Conservation (phyloP, 139 green algal genomes). For the Picochlorum sp. region DNA sequence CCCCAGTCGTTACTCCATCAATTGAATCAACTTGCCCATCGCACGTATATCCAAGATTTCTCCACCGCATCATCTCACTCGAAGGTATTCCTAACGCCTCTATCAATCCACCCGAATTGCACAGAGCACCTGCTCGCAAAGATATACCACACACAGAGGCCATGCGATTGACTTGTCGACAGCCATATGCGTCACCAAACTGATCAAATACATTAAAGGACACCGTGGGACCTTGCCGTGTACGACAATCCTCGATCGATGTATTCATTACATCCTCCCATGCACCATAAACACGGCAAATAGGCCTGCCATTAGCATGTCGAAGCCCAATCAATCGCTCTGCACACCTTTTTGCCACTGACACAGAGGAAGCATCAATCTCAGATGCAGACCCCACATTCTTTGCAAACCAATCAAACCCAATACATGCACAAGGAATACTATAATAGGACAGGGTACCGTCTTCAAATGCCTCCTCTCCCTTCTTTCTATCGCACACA, state of each 20-base stretch:
- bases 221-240: slow-evolving; percentile 64
- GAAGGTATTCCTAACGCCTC: slow-evolving; percentile 37
- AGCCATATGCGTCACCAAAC: slow-evolving; percentile 64
- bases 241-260: background rate
- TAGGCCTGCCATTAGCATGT: slow-evolving; percentile 48
- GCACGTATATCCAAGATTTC: slow-evolving; percentile 66
- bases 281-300: slow-evolving; percentile 55
- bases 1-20: slow-evolving; percentile 52
- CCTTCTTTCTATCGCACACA: slow-evolving; percentile 34
- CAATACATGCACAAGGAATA: slow-evolving; percentile 39
- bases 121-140: slow-evolving; percentile 78
- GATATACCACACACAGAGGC: slow-evolving; percentile 54
- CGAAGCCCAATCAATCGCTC: slow-evolving; percentile 37
- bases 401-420: slow-evolving; percentile 33
- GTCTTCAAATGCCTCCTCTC: slow-evolving; percentile 66
- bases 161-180: slow-evolving; percentile 54
- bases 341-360: slow-evolving; percentile 18
- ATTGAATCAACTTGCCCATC: slow-evolving; percentile 77
- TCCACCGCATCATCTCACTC: background rate
- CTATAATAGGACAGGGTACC: slow-evolving; percentile 71
- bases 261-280: background rate
- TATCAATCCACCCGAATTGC: slow-evolving; percentile 77
- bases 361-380: slow-evolving; percentile 6
- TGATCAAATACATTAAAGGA: slow-evolving; percentile 71
- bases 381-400: slow-evolving; percentile 32